phyloP scores from a whole-genome alignment of 2,329 filamentous ascomycete genomes.

The Leptographium lundbergii region DNA sequence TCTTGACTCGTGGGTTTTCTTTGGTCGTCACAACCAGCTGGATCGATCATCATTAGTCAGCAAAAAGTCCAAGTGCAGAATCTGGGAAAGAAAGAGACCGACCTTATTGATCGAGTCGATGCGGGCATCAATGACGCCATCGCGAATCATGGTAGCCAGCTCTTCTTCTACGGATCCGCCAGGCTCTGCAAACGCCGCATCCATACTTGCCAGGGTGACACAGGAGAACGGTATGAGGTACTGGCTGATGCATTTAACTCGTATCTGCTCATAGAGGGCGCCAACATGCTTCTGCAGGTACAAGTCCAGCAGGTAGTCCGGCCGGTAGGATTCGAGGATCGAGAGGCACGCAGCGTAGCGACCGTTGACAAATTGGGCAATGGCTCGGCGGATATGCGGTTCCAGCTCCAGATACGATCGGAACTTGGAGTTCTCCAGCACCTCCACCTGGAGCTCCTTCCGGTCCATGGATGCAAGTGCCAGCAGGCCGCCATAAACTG shows the following conservation, averaged over 20 bases:
- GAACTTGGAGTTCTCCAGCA: slow-evolving; percentile 72
- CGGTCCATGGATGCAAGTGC: slow-evolving; percentile 85
- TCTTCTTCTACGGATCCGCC: slow-evolving; percentile 58
- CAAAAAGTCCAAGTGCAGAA: background rate
- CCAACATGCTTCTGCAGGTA: slow-evolving; percentile 66
- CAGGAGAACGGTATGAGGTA: slow-evolving; percentile 86
- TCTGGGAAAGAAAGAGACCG: background rate
- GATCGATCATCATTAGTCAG: background rate
- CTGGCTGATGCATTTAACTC: slow-evolving; percentile 84
- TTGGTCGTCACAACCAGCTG: slow-evolving; percentile 62
- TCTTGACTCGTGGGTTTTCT: slow-evolving; percentile 49
- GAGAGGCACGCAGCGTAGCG: slow-evolving; percentile 78
- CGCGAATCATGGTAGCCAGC: slow-evolving; percentile 64
- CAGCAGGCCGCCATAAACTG: slow-evolving; percentile 81
- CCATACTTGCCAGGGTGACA: slow-evolving; percentile 70
- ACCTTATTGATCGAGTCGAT: slow-evolving; percentile 75
- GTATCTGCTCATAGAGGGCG: slow-evolving; percentile 59
- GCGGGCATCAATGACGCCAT: slow-evolving; percentile 58
- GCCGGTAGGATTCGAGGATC: slow-evolving; percentile 67
- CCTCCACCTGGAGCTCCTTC: slow-evolving; percentile 55
- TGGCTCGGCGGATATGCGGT: slow-evolving; percentile 84
- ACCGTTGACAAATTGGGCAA: slow-evolving; percentile 78
- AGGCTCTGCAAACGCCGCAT: slow-evolving; percentile 57
- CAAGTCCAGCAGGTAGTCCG: slow-evolving; percentile 84
- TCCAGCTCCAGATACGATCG: slow-evolving; percentile 83